Base-by-base conservation (phyloP, 2,329 filamentous ascomycete genomes). In the Herpotrichia juniperi region DNA sequence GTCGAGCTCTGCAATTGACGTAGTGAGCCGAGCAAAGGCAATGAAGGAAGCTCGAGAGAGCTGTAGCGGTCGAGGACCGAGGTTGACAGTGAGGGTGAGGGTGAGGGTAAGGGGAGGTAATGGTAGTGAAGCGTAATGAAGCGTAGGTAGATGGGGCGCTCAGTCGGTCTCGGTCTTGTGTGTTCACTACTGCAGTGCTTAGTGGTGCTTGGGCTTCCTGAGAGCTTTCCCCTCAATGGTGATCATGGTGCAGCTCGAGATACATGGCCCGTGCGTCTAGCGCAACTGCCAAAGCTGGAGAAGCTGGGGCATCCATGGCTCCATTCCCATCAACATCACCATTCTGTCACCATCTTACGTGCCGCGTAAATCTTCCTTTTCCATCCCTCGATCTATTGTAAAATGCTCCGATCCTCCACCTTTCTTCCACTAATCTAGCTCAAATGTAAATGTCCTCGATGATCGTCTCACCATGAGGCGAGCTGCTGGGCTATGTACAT, bases 191-290 rank as follows among this genome's bases (percentile, higher is more conserved):
- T 17, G 37, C 21, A 24, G 37, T 48, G 42, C 46, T 40, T 54
- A 22, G 30, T 45, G 17, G 48, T 54, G 37, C 40, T 28, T 50
- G 42, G 42, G 37, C 31, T 49, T 56, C 47, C 30, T 39, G 16
- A 25, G 47, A 58, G 51, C 55, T 58, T 58, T 52, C 55, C 55
- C 55, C n/a, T n/a, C n/a, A n/a, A n/a, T n/a, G n/a, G n/a, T 50
- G 50, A 56, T 55, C 46, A 40, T 40, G 19, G 37, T 40, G 37
- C 37, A 40, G 37, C 37, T 40, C 11, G 25, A 25, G 3, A 24
- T 3, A 21, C 4, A 3, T 4, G 19, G 37, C 21, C 19, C 37
- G 21, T n/a, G 19, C 11, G 7, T 3, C 37, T 40, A 40, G 37
- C 37, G 37, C 21, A 3, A 3, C 37, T 6, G 19, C 37, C 19